Evolutionary conservation across 352 stramenopile genomes (phyloP).

Genomic region (Phytophthora meadii): DNA sequence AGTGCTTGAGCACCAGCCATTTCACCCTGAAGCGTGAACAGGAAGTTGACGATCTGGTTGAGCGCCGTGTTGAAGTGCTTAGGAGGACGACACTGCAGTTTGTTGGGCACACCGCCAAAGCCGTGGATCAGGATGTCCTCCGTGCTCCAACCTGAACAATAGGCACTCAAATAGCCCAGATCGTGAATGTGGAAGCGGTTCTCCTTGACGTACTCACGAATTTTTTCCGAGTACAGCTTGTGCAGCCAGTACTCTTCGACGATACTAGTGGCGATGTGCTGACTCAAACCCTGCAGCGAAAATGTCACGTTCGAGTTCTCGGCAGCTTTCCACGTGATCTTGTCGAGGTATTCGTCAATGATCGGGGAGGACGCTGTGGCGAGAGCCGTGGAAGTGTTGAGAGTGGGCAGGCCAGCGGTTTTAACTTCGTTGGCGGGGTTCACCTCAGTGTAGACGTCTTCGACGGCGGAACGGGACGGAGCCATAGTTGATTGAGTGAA

Average conservation of each 20-base stretch:
- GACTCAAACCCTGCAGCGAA: constrained; percentile 37
- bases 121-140: constrained; percentile 40
- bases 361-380: constrained; percentile 23
- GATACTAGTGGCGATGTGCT: constrained; percentile 38
- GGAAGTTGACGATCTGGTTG: constrained; percentile 45
- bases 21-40: constrained; percentile 40
- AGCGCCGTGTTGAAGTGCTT: constrained; percentile 41
- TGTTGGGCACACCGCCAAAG: constrained; percentile 40
- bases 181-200: constrained; percentile 46
- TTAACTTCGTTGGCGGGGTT: constrained; percentile 14
- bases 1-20: constrained; percentile 40
- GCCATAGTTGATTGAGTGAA: constrained; percentile 12
- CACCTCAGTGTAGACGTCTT: constrained; percentile 22
- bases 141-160: constrained; percentile 40
- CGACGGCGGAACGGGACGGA: constrained; percentile 20
- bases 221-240: constrained; percentile 36
- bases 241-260: constrained; percentile 42
- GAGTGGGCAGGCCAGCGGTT: constrained; percentile 13
- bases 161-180: constrained; percentile 36
- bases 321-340: constrained; percentile 38
- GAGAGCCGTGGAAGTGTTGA: constrained; percentile 26
- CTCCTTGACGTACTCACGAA: constrained; percentile 34
- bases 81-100: constrained; percentile 36
- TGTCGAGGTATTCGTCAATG: constrained; percentile 41
- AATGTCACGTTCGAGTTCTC: constrained; percentile 48